These are phyloP conservation scores for Trametes sp. DNA, from an alignment of 1,284 basidiomycete genomes.

Conservation along the genomic window DNA sequence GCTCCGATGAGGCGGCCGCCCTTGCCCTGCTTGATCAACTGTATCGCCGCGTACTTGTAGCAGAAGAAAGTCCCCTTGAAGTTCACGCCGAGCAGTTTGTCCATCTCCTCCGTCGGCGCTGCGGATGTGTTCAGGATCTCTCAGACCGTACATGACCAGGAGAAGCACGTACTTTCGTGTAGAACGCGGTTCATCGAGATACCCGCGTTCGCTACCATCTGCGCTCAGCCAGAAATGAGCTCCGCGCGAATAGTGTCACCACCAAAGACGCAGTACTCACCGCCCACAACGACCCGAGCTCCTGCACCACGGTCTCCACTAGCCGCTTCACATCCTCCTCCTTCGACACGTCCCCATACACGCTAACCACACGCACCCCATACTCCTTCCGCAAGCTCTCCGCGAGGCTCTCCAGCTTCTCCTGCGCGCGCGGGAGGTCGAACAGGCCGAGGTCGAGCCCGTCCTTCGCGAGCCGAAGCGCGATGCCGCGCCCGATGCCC, in stretches of 20 bases:
- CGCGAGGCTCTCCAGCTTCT: constrained; percentile 32
- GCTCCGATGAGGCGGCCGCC: constrained; percentile 44
- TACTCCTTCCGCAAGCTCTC: constrained; percentile 28
- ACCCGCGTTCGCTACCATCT: constrained; percentile 42
- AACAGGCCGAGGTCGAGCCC: constrained; percentile 40
- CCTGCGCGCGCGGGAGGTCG: constrained; percentile 36
- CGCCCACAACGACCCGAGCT: constrained; percentile 38
- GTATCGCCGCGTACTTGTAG: constrained; percentile 45
- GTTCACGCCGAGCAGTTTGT: constrained; percentile 36
- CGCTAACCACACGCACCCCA: constrained; percentile 31
- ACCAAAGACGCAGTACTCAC: background rate
- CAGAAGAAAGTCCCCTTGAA: constrained; percentile 41
- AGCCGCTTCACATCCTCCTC: constrained; percentile 42
- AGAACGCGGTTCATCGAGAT: constrained; percentile 29
- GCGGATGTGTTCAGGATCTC: background rate
- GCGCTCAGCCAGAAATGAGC: background rate
- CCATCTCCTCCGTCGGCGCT: constrained; percentile 24
- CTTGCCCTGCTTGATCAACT: constrained; percentile 43
- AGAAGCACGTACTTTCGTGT: constrained; percentile 22
- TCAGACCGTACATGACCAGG: background rate
- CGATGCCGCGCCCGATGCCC: constrained; percentile 39
- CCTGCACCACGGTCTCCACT: constrained; percentile 36
- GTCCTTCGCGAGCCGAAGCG: constrained; percentile 38
- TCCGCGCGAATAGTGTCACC: background rate
- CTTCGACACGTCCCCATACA: constrained; percentile 40